phyloP scores from a whole-genome alignment of 805 yeast species.

The Ogataea trehaloabstinens region DNA sequence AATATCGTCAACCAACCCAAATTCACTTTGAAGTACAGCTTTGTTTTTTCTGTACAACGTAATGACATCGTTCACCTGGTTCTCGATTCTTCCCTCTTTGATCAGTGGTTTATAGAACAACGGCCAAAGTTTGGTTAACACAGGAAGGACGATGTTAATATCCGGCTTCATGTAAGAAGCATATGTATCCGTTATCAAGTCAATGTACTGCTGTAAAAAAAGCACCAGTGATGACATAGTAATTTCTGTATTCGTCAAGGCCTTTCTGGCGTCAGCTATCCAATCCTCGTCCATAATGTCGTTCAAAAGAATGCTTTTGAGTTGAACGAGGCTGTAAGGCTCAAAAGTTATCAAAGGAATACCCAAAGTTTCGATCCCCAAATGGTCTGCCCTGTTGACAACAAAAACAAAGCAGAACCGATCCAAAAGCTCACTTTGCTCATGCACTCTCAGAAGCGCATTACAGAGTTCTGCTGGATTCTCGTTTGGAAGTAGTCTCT shows the following conservation, averaged over 20 bases:
- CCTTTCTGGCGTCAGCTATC: constrained; percentile 5
- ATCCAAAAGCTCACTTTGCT: constrained; percentile 31
- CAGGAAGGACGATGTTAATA: constrained; percentile 34
- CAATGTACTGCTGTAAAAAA: constrained; percentile 36
- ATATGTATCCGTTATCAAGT: constrained; percentile 44
- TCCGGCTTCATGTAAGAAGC: constrained; percentile 45
- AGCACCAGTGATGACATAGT: constrained; percentile 9
- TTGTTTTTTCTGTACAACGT: constrained; percentile 27
- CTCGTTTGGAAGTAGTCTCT: constrained; percentile 34
- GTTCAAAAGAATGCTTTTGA: constrained; percentile 34
- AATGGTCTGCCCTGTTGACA: constrained; percentile 39
- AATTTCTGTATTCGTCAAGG: constrained; percentile 5
- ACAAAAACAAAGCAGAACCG: constrained; percentile 40
- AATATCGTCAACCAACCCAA: constrained; percentile 21
- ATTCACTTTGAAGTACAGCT: constrained; percentile 23
- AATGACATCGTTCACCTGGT: constrained; percentile 27
- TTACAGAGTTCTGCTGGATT: constrained; percentile 37
- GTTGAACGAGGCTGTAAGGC: constrained; percentile 37
- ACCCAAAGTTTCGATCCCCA: constrained; percentile 35
- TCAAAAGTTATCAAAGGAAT: constrained; percentile 42
- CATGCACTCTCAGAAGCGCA: constrained; percentile 43
- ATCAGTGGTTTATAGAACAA: constrained; percentile 27
- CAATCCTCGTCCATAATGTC: constrained; percentile 15
- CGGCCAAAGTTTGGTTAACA: constrained; percentile 30
- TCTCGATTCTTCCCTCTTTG: constrained; percentile 15